Percentiles rank a stretch among this genome's conserved stretches.
phyloP scores from a whole-genome alignment of 176 grass and related monocot species.

The Oropetium thomaeum region DNA sequence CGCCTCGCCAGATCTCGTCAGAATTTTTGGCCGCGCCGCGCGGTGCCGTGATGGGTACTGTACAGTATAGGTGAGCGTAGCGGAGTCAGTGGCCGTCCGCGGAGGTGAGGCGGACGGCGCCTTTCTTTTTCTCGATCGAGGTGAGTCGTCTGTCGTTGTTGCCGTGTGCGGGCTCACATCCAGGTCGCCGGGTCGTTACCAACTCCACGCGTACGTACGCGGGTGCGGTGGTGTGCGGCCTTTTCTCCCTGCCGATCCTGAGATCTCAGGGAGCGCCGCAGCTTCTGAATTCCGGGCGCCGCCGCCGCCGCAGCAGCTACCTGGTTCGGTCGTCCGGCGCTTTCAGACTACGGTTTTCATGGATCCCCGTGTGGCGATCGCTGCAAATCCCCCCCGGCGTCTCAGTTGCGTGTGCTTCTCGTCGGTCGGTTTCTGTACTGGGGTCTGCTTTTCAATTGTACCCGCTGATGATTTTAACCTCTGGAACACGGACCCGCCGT shows the following conservation, averaged over 20 bases:
- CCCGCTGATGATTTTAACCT: not conserved
- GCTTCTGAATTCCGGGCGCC: not conserved
- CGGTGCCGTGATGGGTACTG: not conserved
- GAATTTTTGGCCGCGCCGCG: conserved; percentile 1
- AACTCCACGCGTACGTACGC: not conserved
- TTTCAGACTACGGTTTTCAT: not conserved
- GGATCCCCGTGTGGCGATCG: not conserved
- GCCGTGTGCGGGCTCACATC: conserved; percentile 13
- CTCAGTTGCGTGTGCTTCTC: not conserved
- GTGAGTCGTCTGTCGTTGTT: conserved; percentile 23
- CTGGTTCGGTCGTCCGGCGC: not conserved
- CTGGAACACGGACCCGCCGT: not conserved
- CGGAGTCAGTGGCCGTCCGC: not conserved
- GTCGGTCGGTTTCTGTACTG: not conserved
- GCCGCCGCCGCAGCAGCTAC: not conserved
- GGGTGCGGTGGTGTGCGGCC: not conserved
- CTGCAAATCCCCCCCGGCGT: not conserved
- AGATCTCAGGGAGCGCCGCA: not conserved
- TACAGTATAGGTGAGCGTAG: not conserved
- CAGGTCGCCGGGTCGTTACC: conserved; percentile 23
- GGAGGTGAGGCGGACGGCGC: not conserved
- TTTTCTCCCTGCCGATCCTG: not conserved
- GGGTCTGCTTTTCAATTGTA: not conserved
- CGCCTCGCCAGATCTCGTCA: not conserved
- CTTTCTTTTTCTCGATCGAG: not conserved